A percentile compares a stretch with the other conserved stretches of the same genome.
These are phyloP conservation scores for Priceomyces melissophilus DNA, from an alignment of 805 yeast species.

Conservation along the genomic window DNA sequence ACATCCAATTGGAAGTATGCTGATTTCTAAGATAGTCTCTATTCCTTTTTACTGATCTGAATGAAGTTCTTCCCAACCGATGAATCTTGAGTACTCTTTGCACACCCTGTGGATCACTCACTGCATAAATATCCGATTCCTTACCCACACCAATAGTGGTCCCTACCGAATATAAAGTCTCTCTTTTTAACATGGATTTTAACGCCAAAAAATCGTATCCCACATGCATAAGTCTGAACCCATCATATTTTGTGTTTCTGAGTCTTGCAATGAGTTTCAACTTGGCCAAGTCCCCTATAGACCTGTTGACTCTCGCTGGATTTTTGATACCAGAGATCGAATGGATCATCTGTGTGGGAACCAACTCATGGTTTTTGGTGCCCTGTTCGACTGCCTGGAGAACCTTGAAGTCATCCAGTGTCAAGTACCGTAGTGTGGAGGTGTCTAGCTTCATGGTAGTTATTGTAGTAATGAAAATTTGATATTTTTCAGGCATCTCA, in stretches of 20 bases:
- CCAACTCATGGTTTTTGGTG: constrained; percentile 89
- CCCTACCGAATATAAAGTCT: constrained; percentile 74
- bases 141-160: constrained; percentile 94
- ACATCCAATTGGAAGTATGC: constrained; percentile 89
- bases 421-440: constrained; percentile 87
- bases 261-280: constrained; percentile 70
- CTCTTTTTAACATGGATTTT: constrained; percentile 74
- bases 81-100: constrained; percentile 83
- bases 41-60: constrained; percentile 86
- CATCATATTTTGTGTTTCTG: constrained; percentile 93
- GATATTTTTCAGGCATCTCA: constrained; percentile 1
- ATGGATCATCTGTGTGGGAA: constrained; percentile 82
- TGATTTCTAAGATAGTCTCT: constrained; percentile 82
- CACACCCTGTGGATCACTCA: constrained; percentile 60
- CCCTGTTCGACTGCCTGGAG: constrained; percentile 89
- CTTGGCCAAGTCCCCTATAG: constrained; percentile 85
- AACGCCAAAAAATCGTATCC: constrained; percentile 94
- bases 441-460: constrained; percentile 83
- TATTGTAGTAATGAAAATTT: constrained; percentile 1
- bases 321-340: constrained; percentile 76
- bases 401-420: constrained; percentile 86
- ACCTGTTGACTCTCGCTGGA: constrained; percentile 70
- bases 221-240: constrained; percentile 80
- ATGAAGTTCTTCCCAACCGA: constrained; percentile 90
- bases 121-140: constrained; percentile 91